These are phyloP conservation scores for Tilletia indica DNA, from an alignment of 1,284 basidiomycete genomes.

Conservation along the genomic window DNA sequence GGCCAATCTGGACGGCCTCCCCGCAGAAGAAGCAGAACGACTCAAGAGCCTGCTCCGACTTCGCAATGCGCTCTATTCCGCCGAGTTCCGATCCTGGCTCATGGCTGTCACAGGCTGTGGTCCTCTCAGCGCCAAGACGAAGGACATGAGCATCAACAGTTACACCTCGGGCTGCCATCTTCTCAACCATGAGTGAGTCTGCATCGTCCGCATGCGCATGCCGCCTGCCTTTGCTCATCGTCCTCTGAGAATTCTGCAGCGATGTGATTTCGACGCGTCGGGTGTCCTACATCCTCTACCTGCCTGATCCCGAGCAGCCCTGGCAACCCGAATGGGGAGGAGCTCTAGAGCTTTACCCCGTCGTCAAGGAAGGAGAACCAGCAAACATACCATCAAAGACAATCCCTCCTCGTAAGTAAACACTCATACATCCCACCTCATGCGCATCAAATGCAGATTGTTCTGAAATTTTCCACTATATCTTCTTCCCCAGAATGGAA, in stretches of 20 bases:
- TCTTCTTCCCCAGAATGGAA: constrained; percentile 82
- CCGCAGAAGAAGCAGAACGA: constrained; percentile 42
- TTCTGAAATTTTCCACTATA: constrained; percentile 51
- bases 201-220: not conserved
- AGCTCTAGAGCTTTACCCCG: constrained; percentile 88
- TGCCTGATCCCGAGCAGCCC: constrained; percentile 74
- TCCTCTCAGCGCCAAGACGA: constrained; percentile 82
- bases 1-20: constrained; percentile 81
- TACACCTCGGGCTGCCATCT: constrained; percentile 84
- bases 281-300: constrained; percentile 95
- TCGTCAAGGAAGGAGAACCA: constrained; percentile 45
- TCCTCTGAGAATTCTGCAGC: constrained; percentile 60
- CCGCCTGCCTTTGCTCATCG: not conserved
- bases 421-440: not conserved
- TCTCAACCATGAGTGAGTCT: constrained; percentile 60
- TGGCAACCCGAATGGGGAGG: constrained; percentile 84
- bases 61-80: constrained; percentile 88
- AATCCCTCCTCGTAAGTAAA: constrained; percentile 41
- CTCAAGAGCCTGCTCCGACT: constrained; percentile 64
- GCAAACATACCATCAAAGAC: constrained; percentile 41
- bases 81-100: constrained; percentile 78
- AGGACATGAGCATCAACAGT: constrained; percentile 92
- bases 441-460: not conserved
- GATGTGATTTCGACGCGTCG: constrained; percentile 94
- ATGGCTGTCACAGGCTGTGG: constrained; percentile 88